phyloP scores from a whole-genome alignment of 2,329 filamentous ascomycete species.

The Fusarium sp. region DNA sequence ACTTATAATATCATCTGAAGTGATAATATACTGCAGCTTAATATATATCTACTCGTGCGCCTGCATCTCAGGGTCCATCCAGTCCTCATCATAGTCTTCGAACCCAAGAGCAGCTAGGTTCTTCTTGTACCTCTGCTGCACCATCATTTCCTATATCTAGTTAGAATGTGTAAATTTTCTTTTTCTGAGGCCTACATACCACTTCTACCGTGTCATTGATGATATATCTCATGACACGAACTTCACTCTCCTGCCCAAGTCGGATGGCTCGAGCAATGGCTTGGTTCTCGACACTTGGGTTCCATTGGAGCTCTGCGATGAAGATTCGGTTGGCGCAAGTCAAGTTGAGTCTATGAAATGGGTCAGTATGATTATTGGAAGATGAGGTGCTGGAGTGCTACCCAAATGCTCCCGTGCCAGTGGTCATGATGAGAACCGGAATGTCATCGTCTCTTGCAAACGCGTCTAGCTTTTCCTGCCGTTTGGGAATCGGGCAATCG shows the following conservation, averaged over 20 bases:
- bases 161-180: neutral
- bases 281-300: conserved; percentile 64
- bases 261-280: conserved; percentile 62
- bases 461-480: conserved; percentile 53
- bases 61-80: no score
- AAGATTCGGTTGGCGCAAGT: conserved; percentile 61
- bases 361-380: neutral
- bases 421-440: conserved; percentile 63
- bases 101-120: neutral
- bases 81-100: no score
- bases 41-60: no score
- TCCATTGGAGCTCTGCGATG: conserved; percentile 67
- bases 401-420: conserved; percentile 64
- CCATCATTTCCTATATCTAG: neutral
- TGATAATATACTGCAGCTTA: no score
- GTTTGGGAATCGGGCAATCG: conserved; percentile 48
- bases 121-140: neutral
- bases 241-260: conserved; percentile 57
- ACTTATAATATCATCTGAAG: no score
- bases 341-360: conserved; percentile 56
- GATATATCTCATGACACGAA: conserved; percentile 60
- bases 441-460: conserved; percentile 48
- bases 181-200: conserved; percentile 40
- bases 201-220: conserved; percentile 57
- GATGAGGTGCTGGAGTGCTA: conserved; percentile 21